Percentiles rank a stretch among this genome's conserved stretches.
Evolutionary conservation across 2,329 filamentous ascomycete genomes (phyloP).

Genomic region (Ramichloridium luteum): DNA sequence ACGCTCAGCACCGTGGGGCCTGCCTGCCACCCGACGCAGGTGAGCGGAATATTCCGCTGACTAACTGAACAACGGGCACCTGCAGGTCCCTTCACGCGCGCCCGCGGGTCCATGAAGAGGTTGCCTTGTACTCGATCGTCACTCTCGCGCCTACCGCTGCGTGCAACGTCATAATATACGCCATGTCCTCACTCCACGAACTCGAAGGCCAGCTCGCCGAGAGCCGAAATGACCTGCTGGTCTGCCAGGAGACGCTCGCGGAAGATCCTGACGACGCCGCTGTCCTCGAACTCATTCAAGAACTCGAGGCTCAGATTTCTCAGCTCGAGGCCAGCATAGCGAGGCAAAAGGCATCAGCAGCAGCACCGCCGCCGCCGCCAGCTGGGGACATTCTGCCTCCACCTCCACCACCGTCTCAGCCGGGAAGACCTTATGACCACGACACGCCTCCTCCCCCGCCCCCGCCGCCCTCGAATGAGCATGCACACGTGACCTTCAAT

Average conservation of each 20-base stretch:
- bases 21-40: too few relatives aligned
- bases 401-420: conserved; percentile 12
- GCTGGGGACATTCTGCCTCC: conserved; percentile 21
- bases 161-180: conserved; percentile 16
- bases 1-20: too few relatives aligned
- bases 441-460: too few relatives aligned
- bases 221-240: conserved; percentile 19
- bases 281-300: conserved; percentile 62
- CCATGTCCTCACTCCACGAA: conserved; percentile 52
- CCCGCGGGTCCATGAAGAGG: too few relatives aligned
- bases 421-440: too few relatives aligned
- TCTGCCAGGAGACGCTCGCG: conserved; percentile 16
- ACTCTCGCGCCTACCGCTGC: too few relatives aligned
- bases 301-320: conserved; percentile 71
- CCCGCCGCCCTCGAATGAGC: conserved; percentile 26
- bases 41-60: too few relatives aligned
- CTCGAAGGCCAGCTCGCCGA: conserved; percentile 64
- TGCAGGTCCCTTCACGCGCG: too few relatives aligned
- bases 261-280: conserved; percentile 64
- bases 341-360: conserved; percentile 44
- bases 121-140: too few relatives aligned
- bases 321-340: conserved; percentile 69
- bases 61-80: too few relatives aligned
- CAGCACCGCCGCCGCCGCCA: conserved; percentile 32
- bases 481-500: conserved; percentile 48